A percentile compares a stretch with the other conserved stretches of the same genome.
These are phyloP conservation scores for Huntiella bhutanensis DNA, from an alignment of 2,329 filamentous ascomycete genomes.

Conservation along the genomic window DNA sequence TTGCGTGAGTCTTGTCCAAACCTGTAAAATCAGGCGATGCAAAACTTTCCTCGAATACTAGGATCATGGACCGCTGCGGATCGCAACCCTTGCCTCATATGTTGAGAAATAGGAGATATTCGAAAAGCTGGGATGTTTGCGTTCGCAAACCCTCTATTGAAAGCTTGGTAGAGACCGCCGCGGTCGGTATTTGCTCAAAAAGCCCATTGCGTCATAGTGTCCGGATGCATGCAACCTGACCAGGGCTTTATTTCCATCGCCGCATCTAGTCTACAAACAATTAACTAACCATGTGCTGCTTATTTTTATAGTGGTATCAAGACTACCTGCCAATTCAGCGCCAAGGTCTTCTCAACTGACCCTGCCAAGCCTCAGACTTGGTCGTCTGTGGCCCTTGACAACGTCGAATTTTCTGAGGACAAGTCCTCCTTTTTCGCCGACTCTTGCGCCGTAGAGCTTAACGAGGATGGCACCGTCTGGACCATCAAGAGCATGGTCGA, in stretches of 20 bases:
- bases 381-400: conserved; percentile 60
- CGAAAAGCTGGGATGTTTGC: neutral
- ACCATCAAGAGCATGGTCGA: conserved; percentile 82
- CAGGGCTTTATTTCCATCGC: neutral
- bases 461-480: conserved; percentile 64
- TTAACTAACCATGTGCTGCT: neutral
- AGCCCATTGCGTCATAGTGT: conserved; percentile 1
- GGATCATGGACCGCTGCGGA: no score
- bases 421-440: conserved; percentile 72
- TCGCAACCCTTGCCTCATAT: neutral
- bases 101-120: neutral
- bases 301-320: conserved; percentile 50
- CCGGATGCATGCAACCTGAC: neutral
- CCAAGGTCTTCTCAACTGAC: conserved; percentile 71
- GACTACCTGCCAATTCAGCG: conserved; percentile 84
- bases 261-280: neutral
- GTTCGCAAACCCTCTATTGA: neutral
- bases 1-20: conserved; percentile 44
- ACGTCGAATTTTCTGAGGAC: conserved; percentile 70
- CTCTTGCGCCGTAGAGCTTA: conserved; percentile 67
- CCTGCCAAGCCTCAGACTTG: conserved; percentile 57
- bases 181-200: neutral
- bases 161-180: neutral
- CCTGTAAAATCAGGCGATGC: no score
- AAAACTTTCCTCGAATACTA: no score